phyloP scores from a whole-genome alignment of 75 land plant species.

The Selaginella moellendorffii region DNA sequence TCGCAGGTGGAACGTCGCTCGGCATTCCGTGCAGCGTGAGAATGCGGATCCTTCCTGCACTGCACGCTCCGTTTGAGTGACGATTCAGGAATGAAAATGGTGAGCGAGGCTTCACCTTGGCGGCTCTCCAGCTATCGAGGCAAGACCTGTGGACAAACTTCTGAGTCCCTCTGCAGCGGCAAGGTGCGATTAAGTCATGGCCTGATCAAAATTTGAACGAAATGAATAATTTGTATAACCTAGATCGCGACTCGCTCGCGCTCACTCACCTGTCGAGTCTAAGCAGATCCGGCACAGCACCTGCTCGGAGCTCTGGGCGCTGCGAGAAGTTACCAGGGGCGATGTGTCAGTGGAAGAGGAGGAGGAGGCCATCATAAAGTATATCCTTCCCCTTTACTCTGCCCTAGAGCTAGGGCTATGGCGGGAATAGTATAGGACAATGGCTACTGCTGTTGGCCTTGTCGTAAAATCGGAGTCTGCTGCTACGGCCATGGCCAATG shows the following conservation, averaged over 20 bases:
- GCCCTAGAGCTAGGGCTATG: background rate
- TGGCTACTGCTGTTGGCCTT: background rate
- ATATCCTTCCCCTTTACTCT: too few species aligned
- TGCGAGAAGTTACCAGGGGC: too few species aligned
- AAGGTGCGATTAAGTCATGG: conserved; percentile 82
- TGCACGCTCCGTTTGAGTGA: background rate
- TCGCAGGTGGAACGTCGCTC: conserved; percentile 56
- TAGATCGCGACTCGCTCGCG: too few species aligned
- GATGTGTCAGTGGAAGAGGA: too few species aligned
- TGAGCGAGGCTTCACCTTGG: conserved; percentile 31
- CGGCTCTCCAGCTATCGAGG: conserved; percentile 93
- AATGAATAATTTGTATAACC: background rate
- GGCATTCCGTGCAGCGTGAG: conserved; percentile 91
- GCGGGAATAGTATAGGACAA: background rate
- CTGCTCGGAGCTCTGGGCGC: too few species aligned
- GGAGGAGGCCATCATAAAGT: too few species aligned
- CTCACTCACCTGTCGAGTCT: conserved; percentile 53
- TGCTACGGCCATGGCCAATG: background rate
- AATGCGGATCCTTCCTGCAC: conserved; percentile 93
- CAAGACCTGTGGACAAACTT: conserved; percentile 90
- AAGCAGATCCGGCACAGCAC: conserved; percentile 94
- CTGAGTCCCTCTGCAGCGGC: conserved; percentile 85
- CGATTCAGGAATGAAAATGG: background rate
- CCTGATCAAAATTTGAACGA: conserved; percentile 23
- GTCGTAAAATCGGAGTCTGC: background rate